Evolutionary conservation across 2,329 filamentous ascomycete genomes (phyloP).

Genomic region (Apiospora phragmitis): DNA sequence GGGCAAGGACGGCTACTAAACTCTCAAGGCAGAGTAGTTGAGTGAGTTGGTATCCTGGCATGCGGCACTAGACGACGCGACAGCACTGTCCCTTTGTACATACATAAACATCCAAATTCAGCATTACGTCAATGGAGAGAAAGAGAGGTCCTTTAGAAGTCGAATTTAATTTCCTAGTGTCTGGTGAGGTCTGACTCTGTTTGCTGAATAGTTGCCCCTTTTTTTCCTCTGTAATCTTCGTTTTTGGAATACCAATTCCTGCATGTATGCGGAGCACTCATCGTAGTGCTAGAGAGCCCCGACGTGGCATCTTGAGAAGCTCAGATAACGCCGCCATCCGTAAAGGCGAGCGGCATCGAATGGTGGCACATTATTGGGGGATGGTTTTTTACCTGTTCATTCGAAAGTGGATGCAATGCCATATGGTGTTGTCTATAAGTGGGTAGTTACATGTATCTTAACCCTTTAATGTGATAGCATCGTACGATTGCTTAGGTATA

Average conservation of each 20-base stretch:
- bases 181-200: neutral
- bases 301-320: neutral
- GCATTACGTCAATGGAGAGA: conserved; percentile 1
- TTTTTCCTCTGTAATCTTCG: neutral
- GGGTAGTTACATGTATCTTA: neutral
- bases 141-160: neutral
- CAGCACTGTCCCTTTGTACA: conserved; percentile 11
- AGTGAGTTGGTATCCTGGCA: conserved; percentile 6
- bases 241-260: neutral
- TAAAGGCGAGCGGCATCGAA: neutral
- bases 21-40: neutral
- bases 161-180: neutral
- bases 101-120: conserved; percentile 7
- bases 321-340: neutral
- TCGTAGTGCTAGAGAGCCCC: neutral
- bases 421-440: neutral
- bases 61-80: conserved; percentile 3
- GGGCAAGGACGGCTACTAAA: conserved; percentile 92
- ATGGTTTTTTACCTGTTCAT: neutral
- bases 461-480: neutral
- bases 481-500: neutral
- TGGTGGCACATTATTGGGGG: neutral
- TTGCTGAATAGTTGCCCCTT: neutral
- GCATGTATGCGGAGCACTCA: neutral
- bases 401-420: neutral